Percentiles rank a stretch among this genome's conserved stretches.
These are phyloP conservation scores for Aspergillus eucalypticola DNA, from an alignment of 2,329 filamentous ascomycete species.

Conservation along the genomic window DNA sequence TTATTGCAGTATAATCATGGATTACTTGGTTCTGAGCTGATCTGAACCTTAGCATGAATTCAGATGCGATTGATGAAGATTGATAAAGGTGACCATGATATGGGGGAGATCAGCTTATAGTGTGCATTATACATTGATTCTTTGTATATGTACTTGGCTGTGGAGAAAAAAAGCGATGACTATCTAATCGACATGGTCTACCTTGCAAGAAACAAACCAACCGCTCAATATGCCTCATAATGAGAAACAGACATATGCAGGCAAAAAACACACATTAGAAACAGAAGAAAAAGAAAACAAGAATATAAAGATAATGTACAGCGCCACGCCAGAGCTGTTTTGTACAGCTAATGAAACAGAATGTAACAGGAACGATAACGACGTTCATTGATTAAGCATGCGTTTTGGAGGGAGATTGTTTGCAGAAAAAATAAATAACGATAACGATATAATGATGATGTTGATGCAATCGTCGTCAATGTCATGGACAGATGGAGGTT, in stretches of 20 bases:
- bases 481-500: slow-evolving; percentile 1
- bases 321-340: not conserved
- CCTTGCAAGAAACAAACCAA: not conserved
- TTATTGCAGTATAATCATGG: too few relatives aligned
- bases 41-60: too few relatives aligned
- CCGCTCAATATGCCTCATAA: not conserved
- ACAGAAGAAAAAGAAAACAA: not conserved
- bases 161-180: not conserved
- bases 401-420: not conserved
- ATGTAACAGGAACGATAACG: not conserved
- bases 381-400: not conserved
- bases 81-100: too few relatives aligned
- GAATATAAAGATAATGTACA: not conserved
- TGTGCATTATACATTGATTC: not conserved
- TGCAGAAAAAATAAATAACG: not conserved
- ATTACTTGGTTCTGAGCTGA: too few relatives aligned
- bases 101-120: too few relatives aligned
- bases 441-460: not conserved
- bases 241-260: not conserved
- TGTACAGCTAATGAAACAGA: not conserved
- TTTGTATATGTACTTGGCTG: not conserved
- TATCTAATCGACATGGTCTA: slow-evolving; percentile 1
- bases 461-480: not conserved
- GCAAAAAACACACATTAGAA: not conserved
- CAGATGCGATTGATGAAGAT: too few relatives aligned